These are phyloP conservation scores for Boletus fagicola DNA, from an alignment of 768 basidiomycete genomes.

Conservation along the genomic window DNA sequence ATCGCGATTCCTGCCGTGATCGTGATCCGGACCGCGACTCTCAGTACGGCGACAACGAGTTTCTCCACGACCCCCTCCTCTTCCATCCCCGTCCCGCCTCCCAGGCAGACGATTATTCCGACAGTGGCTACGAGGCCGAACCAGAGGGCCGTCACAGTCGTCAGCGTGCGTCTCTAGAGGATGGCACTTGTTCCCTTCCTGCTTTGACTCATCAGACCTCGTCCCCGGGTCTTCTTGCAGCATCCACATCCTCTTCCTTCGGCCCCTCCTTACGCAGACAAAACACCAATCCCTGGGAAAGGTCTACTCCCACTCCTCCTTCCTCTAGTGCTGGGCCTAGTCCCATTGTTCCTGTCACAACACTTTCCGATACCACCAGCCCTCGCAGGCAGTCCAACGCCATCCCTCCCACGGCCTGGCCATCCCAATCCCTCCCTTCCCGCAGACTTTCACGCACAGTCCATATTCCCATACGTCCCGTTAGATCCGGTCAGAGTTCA, in stretches of 20 bases:
- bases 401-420: conserved; percentile 53
- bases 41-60: conserved; percentile 53
- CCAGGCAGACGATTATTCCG: conserved; percentile 72
- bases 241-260: conserved; percentile 57
- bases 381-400: conserved; percentile 61
- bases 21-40: conserved; percentile 58
- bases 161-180: conserved; percentile 69
- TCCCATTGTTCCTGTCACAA: conserved; percentile 56
- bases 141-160: conserved; percentile 57
- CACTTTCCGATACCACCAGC: conserved; percentile 62
- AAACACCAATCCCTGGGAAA: conserved; percentile 65
- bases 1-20: conserved; percentile 53
- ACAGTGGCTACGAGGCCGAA: conserved; percentile 83
- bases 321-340: conserved; percentile 59
- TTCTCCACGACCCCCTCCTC: conserved; percentile 59
- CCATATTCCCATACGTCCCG: conserved; percentile 66
- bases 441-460: conserved; percentile 85
- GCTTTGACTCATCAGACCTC: conserved; percentile 55
- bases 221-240: conserved; percentile 57
- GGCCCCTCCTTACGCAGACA: conserved; percentile 72
- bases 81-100: conserved; percentile 55
- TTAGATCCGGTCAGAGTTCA: conserved; percentile 78
- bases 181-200: conserved; percentile 36
- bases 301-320: conserved; percentile 45
- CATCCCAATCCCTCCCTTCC: conserved; percentile 54